Conservation (phyloP, 768 basidiomycete genomes). For the Rhizopogon vinicolor region DNA sequence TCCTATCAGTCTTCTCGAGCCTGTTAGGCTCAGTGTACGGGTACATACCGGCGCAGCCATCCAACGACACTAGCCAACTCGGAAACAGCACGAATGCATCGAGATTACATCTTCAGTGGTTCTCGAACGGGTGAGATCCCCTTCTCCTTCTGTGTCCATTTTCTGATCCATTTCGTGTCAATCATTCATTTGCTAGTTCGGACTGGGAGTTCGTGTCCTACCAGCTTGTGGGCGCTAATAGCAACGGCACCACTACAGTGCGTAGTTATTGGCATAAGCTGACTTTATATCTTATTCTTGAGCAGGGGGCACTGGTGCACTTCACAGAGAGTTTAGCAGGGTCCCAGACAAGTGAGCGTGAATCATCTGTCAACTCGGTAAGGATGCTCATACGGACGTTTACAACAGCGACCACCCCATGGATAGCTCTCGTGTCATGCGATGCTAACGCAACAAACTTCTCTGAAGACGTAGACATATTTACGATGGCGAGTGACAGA, state of each 20-base stretch:
- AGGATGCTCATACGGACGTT: slow-evolving; percentile 8
- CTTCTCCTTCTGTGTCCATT: slow-evolving; percentile 1
- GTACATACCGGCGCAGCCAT: slow-evolving; percentile 72
- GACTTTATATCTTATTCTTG: not conserved
- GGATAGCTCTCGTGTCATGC: slow-evolving; percentile 88
- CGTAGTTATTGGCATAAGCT: slow-evolving; percentile 10
- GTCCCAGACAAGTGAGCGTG: slow-evolving; percentile 40
- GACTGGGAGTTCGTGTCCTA: slow-evolving; percentile 54
- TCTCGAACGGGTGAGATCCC: slow-evolving; percentile 40
- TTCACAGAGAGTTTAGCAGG: slow-evolving; percentile 63
- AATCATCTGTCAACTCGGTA: not conserved
- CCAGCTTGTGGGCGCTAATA: slow-evolving; percentile 49
- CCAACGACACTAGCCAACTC: slow-evolving; percentile 55
- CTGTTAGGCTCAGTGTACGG: slow-evolving; percentile 20
- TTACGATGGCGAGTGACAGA: slow-evolving; percentile 71
- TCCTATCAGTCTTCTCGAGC: slow-evolving; percentile 5
- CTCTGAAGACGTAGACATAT: slow-evolving; percentile 63
- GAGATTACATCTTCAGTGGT: slow-evolving; percentile 58
- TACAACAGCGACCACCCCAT: slow-evolving; percentile 65
- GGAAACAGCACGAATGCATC: slow-evolving; percentile 55
- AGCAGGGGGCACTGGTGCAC: slow-evolving; percentile 77
- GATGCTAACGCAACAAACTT: slow-evolving; percentile 70
- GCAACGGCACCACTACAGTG: slow-evolving; percentile 54
- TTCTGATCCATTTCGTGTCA: slow-evolving; percentile 5
- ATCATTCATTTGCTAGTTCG: slow-evolving; percentile 29